phyloP scores from a whole-genome alignment of 176 grass and related monocot species.

The Oryza coarctata region DNA sequence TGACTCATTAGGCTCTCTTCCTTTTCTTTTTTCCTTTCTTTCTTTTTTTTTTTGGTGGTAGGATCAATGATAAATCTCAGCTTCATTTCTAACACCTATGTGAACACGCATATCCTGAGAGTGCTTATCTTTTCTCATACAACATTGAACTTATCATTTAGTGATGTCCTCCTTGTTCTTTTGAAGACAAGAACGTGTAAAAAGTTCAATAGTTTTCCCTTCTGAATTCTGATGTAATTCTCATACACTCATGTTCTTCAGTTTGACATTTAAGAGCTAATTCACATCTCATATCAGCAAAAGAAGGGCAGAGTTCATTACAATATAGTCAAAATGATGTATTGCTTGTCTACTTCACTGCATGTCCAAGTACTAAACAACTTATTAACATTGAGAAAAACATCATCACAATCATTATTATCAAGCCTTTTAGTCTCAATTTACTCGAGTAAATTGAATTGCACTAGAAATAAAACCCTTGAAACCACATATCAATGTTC shows the following conservation, averaged over 20 bases:
- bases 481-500: no score
- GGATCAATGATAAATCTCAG: neutral
- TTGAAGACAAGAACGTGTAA: constrained; percentile 4
- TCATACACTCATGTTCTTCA: neutral
- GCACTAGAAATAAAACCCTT: no score
- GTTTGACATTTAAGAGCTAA: neutral
- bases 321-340: neutral
- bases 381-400: neutral
- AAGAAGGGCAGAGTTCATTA: neutral
- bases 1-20: neutral
- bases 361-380: neutral
- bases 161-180: neutral
- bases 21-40: neutral
- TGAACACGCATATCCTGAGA: neutral
- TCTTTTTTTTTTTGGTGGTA: neutral
- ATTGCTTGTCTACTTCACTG: neutral
- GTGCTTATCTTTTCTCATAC: neutral
- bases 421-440: no score
- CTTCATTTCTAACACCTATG: neutral
- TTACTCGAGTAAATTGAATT: no score
- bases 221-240: neutral
- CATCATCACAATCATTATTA: no score
- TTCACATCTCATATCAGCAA: neutral
- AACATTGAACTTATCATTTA: neutral
- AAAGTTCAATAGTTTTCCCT: neutral